Evolutionary conservation across 192 early-diverging fungal genomes (phyloP).

Genomic region (Coemansia umbellata): DNA sequence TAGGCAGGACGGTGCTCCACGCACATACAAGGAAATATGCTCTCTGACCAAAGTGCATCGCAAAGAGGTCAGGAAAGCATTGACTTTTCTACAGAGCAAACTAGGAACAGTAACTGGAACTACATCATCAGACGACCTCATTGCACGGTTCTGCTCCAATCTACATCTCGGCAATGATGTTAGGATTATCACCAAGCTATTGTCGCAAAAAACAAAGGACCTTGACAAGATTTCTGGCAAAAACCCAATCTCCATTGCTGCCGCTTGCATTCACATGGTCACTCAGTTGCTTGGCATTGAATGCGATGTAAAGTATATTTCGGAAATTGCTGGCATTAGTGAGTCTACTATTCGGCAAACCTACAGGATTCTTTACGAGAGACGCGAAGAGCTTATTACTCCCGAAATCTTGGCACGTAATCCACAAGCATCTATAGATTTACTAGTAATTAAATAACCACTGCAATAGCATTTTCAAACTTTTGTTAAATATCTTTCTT

Average conservation of each 20-base stretch:
- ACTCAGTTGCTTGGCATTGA: constrained; percentile 60
- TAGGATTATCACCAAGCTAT: constrained; percentile 58
- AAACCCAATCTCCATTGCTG: constrained; percentile 81
- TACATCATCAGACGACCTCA: constrained; percentile 64
- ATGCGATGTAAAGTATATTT: constrained; percentile 66
- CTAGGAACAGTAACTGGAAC: constrained; percentile 52
- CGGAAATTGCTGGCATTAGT: constrained; percentile 72
- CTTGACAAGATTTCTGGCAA: constrained; percentile 74
- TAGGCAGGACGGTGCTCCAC: constrained; percentile 66
- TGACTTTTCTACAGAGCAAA: constrained; percentile 27
- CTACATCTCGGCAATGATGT: constrained; percentile 60
- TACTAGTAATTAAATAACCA: too few relatives aligned
- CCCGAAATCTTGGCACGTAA: constrained; percentile 16
- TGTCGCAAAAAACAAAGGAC: constrained; percentile 66
- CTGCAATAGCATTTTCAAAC: too few relatives aligned
- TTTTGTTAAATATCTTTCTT: too few relatives aligned
- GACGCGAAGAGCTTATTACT: constrained; percentile 48
- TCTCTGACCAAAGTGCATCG: constrained; percentile 80
- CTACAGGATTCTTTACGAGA: constrained; percentile 60
- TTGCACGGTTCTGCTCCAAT: constrained; percentile 74
- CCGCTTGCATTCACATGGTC: constrained; percentile 79
- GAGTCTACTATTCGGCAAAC: constrained; percentile 85
- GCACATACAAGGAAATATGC: constrained; percentile 90
- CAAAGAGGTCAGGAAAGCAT: constrained; percentile 78
- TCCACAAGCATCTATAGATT: too few relatives aligned